A percentile compares a stretch with the other conserved stretches of the same genome.
Conservation (phyloP, 352 stramenopile genomes). For the Phytopythium helicoides region DNA sequence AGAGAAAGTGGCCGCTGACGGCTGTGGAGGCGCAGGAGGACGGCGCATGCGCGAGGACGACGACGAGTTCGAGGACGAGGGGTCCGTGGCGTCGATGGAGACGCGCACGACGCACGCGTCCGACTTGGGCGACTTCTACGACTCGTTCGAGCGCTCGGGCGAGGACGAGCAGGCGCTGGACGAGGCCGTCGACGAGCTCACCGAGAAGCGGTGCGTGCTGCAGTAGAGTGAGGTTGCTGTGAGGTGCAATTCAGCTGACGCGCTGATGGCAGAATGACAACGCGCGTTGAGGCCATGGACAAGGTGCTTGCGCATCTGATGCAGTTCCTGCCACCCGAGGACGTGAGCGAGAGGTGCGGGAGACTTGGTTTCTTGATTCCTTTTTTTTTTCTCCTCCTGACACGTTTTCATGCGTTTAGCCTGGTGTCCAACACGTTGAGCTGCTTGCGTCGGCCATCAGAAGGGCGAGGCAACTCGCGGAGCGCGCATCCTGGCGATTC, state of each 20-base stretch:
- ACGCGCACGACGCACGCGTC: conserved; percentile 57
- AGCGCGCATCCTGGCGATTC: conserved; percentile 65
- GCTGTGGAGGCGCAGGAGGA: conserved; percentile 17
- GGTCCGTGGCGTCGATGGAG: conserved; percentile 69
- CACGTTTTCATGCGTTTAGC: conserved; percentile 18
- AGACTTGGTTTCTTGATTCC: neutral
- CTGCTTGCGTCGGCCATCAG: conserved; percentile 67
- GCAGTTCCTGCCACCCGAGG: conserved; percentile 67
- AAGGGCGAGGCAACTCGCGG: conserved; percentile 65
- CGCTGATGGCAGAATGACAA: conserved; percentile 50
- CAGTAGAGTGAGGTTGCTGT: too few relatives aligned
- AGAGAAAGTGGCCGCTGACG: neutral
- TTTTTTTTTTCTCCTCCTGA: neutral
- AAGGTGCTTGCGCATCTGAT: conserved; percentile 58
- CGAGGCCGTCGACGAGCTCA: conserved; percentile 75
- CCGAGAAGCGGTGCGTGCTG: conserved; percentile 56
- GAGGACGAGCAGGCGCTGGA: conserved; percentile 68
- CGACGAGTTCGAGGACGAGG: conserved; percentile 63
- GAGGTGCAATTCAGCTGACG: conserved; percentile 2
- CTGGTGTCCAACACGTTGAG: conserved; percentile 69
- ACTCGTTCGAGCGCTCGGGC: conserved; percentile 53
- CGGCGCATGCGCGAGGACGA: conserved; percentile 67
- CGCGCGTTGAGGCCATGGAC: conserved; percentile 64
- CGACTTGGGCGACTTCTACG: conserved; percentile 69
- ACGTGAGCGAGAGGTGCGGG: conserved; percentile 66